Conservation (phyloP, 1,284 basidiomycete species). For the Coniophora puteana region DNA sequence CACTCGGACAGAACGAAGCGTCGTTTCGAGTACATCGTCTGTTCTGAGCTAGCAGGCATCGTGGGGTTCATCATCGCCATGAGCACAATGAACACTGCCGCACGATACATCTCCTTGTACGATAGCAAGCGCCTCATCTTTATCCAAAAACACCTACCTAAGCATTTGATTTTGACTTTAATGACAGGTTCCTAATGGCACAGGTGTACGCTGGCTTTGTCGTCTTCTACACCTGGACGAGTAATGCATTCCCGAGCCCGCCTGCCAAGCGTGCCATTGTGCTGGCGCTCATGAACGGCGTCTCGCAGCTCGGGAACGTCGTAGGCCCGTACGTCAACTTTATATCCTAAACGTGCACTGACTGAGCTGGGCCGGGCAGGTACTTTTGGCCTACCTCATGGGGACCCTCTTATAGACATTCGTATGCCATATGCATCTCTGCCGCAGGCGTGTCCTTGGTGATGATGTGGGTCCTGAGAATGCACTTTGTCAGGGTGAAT, state of each 20-base stretch:
- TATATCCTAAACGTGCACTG: not conserved
- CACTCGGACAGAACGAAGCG: conserved; percentile 68
- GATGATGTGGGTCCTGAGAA: conserved; percentile 49
- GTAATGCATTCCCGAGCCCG: conserved; percentile 56
- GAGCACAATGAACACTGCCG: conserved; percentile 58
- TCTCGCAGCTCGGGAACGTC: conserved; percentile 3
- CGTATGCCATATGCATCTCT: conserved; percentile 46
- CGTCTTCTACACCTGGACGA: conserved; percentile 64
- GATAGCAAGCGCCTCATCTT: conserved; percentile 20
- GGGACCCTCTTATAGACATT: conserved; percentile 39
- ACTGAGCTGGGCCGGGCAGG: conserved; percentile 15
- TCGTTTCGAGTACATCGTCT: conserved; percentile 60
- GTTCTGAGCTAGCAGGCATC: conserved; percentile 52
- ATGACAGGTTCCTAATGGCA: conserved; percentile 29
- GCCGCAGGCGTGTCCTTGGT: conserved; percentile 35
- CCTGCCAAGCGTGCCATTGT: conserved; percentile 37
- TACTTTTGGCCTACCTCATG: conserved; percentile 39
- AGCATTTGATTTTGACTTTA: conserved; percentile 40
- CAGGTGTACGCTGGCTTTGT: conserved; percentile 56
- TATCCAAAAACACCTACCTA: conserved; percentile 23
- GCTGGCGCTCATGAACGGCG: conserved; percentile 30
- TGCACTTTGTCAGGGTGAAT: too few relatives aligned
- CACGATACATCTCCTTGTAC: conserved; percentile 71
- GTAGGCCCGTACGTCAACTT: conserved; percentile 25
- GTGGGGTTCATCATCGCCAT: conserved; percentile 70